Evolutionary conservation across 305 asterid genomes (phyloP).

Genomic region (Petunia hybrid): DNA sequence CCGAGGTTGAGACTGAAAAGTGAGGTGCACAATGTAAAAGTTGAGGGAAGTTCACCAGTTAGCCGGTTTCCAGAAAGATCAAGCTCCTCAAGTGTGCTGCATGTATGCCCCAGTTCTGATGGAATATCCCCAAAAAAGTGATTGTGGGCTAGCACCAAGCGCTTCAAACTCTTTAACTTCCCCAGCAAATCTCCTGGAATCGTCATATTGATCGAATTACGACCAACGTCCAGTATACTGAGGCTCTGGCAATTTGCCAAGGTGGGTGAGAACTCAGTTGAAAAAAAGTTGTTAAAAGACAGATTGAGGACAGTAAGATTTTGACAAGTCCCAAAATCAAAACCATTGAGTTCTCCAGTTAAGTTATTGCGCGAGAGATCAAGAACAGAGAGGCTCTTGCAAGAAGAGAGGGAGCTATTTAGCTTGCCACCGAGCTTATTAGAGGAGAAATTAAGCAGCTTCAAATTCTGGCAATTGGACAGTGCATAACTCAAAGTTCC

Average conservation of each 20-base stretch:
- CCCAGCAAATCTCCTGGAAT: slow-evolving; percentile 65
- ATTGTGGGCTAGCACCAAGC: slow-evolving; percentile 58
- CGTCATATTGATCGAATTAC: slow-evolving; percentile 52
- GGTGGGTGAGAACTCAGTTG: slow-evolving; percentile 59
- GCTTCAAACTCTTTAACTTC: slow-evolving; percentile 61
- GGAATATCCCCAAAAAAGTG: slow-evolving; percentile 75
- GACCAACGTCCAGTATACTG: slow-evolving; percentile 62
- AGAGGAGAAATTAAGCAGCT: slow-evolving; percentile 58
- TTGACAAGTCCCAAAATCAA: slow-evolving; percentile 59
- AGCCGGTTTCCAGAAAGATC: slow-evolving; percentile 75
- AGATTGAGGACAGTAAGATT: slow-evolving; percentile 64
- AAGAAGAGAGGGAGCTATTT: slow-evolving; percentile 45
- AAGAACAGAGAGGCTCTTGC: slow-evolving; percentile 60
- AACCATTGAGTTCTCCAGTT: slow-evolving; percentile 50
- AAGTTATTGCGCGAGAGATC: slow-evolving; percentile 80
- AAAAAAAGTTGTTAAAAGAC: slow-evolving; percentile 63
- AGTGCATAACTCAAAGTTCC: slow-evolving; percentile 52
- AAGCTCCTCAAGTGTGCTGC: slow-evolving; percentile 68
- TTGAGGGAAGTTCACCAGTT: slow-evolving; percentile 70
- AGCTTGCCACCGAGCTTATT: slow-evolving; percentile 65
- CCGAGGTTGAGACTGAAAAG: slow-evolving; percentile 64
- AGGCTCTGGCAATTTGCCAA: slow-evolving; percentile 66
- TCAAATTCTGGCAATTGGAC: slow-evolving; percentile 64
- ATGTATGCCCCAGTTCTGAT: slow-evolving; percentile 53
- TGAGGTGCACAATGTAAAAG: slow-evolving; percentile 61